Percentiles rank a stretch among this genome's conserved stretches.
Conservation (phyloP, 345 rosid species). For the Syzygium oleosum region DNA sequence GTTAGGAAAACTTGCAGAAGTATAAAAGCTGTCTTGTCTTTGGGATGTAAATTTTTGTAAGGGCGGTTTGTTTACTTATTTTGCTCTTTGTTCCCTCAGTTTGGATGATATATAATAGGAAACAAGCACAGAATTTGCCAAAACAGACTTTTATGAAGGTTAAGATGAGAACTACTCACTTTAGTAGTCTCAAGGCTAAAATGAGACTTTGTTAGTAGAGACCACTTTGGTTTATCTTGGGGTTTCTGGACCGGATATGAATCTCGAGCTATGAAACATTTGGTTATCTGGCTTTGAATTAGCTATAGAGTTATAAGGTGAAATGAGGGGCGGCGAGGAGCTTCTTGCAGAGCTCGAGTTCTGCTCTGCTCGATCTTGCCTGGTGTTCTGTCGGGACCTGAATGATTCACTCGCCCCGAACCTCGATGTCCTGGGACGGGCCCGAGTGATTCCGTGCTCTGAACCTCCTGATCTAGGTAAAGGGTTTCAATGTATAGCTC, state of each 20-base stretch:
- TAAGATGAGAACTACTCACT: background rate
- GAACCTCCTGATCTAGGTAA: accelerated
- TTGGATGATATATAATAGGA: background rate
- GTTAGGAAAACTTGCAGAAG: background rate
- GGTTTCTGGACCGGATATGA: background rate
- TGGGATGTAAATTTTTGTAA: background rate
- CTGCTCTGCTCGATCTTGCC: background rate
- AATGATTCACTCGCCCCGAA: background rate
- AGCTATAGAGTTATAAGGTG: background rate
- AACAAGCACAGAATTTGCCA: background rate
- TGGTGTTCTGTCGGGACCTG: accelerated
- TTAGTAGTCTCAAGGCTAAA: background rate
- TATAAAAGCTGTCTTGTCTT: background rate
- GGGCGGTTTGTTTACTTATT: background rate
- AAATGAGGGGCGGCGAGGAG: background rate
- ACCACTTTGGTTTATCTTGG: background rate
- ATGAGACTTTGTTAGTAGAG: background rate
- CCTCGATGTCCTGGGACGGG: background rate
- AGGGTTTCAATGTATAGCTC: background rate
- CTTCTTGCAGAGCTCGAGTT: background rate
- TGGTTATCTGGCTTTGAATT: background rate
- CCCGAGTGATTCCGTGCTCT: accelerated
- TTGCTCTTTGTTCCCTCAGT: background rate
- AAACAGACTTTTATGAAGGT: background rate
- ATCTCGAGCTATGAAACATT: background rate